Base-by-base conservation (phyloP, 495 filamentous ascomycete genomes). In the Patellaria atrata region DNA sequence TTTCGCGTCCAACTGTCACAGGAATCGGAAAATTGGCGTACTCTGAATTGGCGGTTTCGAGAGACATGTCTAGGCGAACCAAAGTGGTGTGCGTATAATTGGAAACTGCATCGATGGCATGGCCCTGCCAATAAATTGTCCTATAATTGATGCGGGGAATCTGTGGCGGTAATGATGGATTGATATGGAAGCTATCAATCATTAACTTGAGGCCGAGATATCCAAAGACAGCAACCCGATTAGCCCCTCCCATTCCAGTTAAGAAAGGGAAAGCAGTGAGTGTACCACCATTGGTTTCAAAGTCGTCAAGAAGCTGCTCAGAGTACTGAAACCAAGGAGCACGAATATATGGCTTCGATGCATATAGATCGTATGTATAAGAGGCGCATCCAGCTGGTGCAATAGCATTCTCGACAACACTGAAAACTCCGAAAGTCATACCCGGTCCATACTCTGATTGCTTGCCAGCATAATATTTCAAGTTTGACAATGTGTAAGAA, bases 261-360 rank as follows among this genome's bases (percentile, higher is more conserved):
- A 78, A 52, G 61, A 78, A 78, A 0, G 73, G 73, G 47, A 59
- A 78, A 1, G 73, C 73, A 0, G 73, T 73, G 37, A 75, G 68
- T 2, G 71, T 76, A 30, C 72, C 73, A 12, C 73, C 81, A 44
- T 84, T 85, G 11, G 55, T 47, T 26, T 55, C 60, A 35, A 64
- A 64, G 45, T 81, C 59, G 44, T 86, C 80, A 21, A 70, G 51
- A 24, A 79, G 61, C 46, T 86, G 79, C 47, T 86, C 80, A 0
- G 76, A 67, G 55, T 67, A 71, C 41, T 74, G 70, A 52, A 63
- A 73, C 52, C 56, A 75, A 5, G 70, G 70, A 13, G 56, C 62
- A 9, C 70, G 61, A 14, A 60, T 49, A 43, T 75, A 75, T 0
- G 70, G 70, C 29, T 67, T 47, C 14, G 56, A 62, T 14, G 56